A percentile compares a stretch with the other conserved stretches of the same genome.
Conservation (phyloP, 1,284 basidiomycete genomes). For the Porphyrellus sp. region DNA sequence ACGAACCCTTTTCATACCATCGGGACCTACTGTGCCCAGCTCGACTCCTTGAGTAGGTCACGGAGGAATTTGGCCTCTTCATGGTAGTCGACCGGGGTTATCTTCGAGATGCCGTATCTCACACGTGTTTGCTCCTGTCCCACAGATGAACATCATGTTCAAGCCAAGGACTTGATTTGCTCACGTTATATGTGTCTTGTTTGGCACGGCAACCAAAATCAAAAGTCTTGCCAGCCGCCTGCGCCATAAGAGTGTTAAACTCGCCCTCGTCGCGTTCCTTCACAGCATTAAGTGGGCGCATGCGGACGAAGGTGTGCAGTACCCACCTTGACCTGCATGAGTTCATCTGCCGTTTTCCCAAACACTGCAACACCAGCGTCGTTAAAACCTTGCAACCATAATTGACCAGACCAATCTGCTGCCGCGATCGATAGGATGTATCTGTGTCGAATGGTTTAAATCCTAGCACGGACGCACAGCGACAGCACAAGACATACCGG, state of each 20-base stretch:
- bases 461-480: neutral
- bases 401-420: slow-evolving; percentile 84
- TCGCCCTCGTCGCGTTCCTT: slow-evolving; percentile 66
- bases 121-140: slow-evolving; percentile 72
- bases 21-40: slow-evolving; percentile 37
- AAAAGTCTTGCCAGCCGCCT: slow-evolving; percentile 68
- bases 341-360: slow-evolving; percentile 77
- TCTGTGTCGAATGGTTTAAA: slow-evolving; percentile 40
- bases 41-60: slow-evolving; percentile 44
- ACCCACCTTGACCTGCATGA: slow-evolving; percentile 64
- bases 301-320: neutral
- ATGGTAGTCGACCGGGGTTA: slow-evolving; percentile 66
- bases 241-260: slow-evolving; percentile 62
- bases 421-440: slow-evolving; percentile 90
- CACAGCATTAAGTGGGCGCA: neutral
- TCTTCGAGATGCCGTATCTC: slow-evolving; percentile 76
- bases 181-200: slow-evolving; percentile 82
- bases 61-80: slow-evolving; percentile 65
- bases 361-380: slow-evolving; percentile 82
- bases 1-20: neutral
- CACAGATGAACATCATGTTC: slow-evolving; percentile 4
- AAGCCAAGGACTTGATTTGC: slow-evolving; percentile 27
- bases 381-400: slow-evolving; percentile 96
- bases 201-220: slow-evolving; percentile 89
- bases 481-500: slow-evolving; percentile 51